Conservation (phyloP, 371 early-diverging fungal genomes). For the Mucor saturninus region DNA sequence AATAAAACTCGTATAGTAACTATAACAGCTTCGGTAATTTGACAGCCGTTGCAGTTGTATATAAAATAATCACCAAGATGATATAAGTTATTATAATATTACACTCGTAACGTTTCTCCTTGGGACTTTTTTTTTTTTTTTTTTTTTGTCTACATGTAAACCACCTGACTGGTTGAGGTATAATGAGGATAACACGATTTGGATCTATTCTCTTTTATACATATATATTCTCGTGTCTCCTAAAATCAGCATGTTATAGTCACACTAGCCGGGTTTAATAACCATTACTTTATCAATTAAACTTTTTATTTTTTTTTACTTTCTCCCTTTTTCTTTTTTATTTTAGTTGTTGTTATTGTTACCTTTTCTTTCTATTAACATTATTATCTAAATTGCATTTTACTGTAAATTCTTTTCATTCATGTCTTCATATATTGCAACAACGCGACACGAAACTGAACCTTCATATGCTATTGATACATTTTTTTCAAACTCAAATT, state of each 20-base stretch:
- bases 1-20: too few relatives aligned
- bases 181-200: slow-evolving; percentile 33
- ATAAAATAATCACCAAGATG: neutral
- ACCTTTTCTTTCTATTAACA: neutral
- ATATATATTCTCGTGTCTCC: slow-evolving; percentile 30
- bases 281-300: slow-evolving; percentile 27
- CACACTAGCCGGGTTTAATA: slow-evolving; percentile 33
- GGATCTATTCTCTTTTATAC: slow-evolving; percentile 22
- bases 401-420: neutral
- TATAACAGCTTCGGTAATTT: slow-evolving; percentile 20
- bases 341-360: neutral
- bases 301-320: slow-evolving; percentile 19
- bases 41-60: slow-evolving; percentile 22
- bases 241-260: slow-evolving; percentile 30
- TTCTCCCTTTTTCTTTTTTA: slow-evolving; percentile 6
- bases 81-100: neutral
- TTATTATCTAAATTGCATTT: neutral
- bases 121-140: neutral
- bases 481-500: neutral
- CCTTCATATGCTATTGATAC: slow-evolving; percentile 1
- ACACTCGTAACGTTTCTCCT: neutral
- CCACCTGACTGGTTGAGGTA: slow-evolving; percentile 14
- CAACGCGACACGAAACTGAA: slow-evolving; percentile 6
- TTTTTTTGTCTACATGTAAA: slow-evolving; percentile 7
- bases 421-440: slow-evolving; percentile 12